A percentile compares a stretch with the other conserved stretches of the same genome.
phyloP scores from a whole-genome alignment of 1,139 yeast genomes.

The Wickerhamomyces sp. region DNA sequence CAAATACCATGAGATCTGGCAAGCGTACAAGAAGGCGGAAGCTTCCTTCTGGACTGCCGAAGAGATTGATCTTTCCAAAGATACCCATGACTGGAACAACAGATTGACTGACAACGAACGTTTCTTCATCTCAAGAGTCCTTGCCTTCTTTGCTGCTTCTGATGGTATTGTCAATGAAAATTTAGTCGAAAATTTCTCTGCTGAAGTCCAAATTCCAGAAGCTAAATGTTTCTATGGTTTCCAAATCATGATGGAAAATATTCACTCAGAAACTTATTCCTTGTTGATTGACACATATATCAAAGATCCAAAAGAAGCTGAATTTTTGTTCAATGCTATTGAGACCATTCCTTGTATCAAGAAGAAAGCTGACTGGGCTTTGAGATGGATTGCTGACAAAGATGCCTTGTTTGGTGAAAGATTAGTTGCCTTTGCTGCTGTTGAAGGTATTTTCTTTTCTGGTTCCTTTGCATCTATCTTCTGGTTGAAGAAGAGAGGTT shows the following conservation, averaged over 20 bases:
- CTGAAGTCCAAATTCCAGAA: conserved; percentile 96
- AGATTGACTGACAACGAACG: conserved; percentile 83
- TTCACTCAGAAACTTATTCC: conserved; percentile 96
- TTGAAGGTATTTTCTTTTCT: conserved; percentile 96
- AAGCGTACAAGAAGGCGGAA: conserved; percentile 97
- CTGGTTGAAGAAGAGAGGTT: conserved; percentile 96
- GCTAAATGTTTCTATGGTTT: conserved; percentile 98
- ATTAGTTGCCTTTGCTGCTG: conserved; percentile 97
- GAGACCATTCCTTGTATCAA: conserved; percentile 91
- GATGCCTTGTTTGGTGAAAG: conserved; percentile 91
- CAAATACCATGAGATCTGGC: conserved; percentile 97
- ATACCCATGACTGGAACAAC: conserved; percentile 84
- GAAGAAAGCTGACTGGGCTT: conserved; percentile 97
- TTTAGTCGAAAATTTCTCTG: conserved; percentile 92
- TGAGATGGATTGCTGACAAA: conserved; percentile 88
- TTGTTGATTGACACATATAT: conserved; percentile 89
- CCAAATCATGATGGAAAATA: conserved; percentile 99
- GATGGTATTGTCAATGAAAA: conserved; percentile 98
- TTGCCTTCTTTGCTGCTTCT: conserved; percentile 98
- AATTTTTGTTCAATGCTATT: conserved; percentile 85
- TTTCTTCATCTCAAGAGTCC: conserved; percentile 81
- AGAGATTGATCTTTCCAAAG: conserved; percentile 95
- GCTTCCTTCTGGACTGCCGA: conserved; percentile 99
- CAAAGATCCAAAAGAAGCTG: conserved; percentile 90
- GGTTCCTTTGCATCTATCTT: conserved; percentile 98